Evolutionary conservation across 1,284 basidiomycete genomes (phyloP).

Genomic region (Apiotrichum laibachii): DNA sequence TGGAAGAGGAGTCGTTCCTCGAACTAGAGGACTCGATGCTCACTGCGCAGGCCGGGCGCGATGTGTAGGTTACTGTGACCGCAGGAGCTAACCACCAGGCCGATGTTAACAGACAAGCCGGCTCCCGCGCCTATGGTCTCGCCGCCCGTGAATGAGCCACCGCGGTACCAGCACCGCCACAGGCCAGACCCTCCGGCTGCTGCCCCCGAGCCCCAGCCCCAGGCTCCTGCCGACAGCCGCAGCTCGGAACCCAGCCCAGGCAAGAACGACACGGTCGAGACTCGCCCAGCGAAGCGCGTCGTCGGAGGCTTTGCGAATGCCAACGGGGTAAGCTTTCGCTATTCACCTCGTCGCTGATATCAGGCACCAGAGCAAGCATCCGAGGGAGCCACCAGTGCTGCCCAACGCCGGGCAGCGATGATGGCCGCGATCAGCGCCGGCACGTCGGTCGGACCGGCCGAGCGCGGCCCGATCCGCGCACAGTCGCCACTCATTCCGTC

Average conservation of each 20-base stretch:
- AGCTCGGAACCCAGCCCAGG: neutral
- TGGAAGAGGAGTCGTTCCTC: conserved; percentile 35
- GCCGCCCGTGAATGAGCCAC: neutral
- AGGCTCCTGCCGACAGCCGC: neutral
- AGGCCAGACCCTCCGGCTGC: conserved; percentile 31
- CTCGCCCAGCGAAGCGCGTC: neutral
- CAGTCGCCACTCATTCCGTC: conserved; percentile 35
- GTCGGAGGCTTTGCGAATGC: conserved; percentile 12
- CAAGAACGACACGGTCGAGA: neutral
- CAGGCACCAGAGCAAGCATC: neutral
- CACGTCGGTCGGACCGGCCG: neutral
- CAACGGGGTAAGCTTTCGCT: conserved; percentile 2
- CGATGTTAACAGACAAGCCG: conserved; percentile 6
- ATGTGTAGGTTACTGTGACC: conserved; percentile 13
- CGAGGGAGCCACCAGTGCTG: neutral
- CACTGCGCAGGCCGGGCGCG: neutral
- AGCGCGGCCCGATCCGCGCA: neutral
- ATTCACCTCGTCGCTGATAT: neutral
- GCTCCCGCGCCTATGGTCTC: neutral
- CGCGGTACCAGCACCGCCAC: conserved; percentile 42
- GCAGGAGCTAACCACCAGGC: conserved; percentile 5
- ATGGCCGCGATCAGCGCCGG: conserved; percentile 16
- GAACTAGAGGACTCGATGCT: conserved; percentile 24
- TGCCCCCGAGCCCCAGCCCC: conserved; percentile 3
- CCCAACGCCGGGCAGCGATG: conserved; percentile 27